A percentile compares a stretch with the other conserved stretches of the same genome.
These are phyloP conservation scores for Tricholoma matsutake DNA, from an alignment of 768 basidiomycete genomes.

Conservation along the genomic window DNA sequence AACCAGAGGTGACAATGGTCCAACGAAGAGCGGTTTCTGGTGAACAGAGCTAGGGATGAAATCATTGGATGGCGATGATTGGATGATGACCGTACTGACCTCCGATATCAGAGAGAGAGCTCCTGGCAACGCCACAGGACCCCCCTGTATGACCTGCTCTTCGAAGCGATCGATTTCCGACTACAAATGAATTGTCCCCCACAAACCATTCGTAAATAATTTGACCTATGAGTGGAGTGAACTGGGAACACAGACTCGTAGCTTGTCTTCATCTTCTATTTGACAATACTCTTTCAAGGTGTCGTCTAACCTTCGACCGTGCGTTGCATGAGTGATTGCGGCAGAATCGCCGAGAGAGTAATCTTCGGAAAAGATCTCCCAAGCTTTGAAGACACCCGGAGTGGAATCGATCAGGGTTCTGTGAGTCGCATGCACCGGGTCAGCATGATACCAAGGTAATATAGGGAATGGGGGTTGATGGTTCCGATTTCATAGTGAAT, in stretches of 20 bases:
- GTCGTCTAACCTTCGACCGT: slow-evolving; percentile 76
- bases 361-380: slow-evolving; percentile 65
- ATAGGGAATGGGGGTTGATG: background rate
- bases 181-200: slow-evolving; percentile 28
- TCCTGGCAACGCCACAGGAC: slow-evolving; percentile 66
- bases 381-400: slow-evolving; percentile 75
- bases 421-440: background rate
- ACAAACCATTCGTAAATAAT: background rate
- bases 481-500: background rate
- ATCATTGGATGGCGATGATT: background rate
- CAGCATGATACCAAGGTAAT: background rate
- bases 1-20: slow-evolving; percentile 86
- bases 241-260: slow-evolving; percentile 43
- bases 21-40: slow-evolving; percentile 41
- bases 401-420: slow-evolving; percentile 82
- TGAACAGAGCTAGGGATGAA: slow-evolving; percentile 26
- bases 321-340: slow-evolving; percentile 54
- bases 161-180: slow-evolving; percentile 77
- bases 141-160: slow-evolving; percentile 62
- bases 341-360: slow-evolving; percentile 52
- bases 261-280: slow-evolving; percentile 51
- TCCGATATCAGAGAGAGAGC: slow-evolving; percentile 51
- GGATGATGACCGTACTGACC: slow-evolving; percentile 32
- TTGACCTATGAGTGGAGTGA: background rate
- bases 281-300: slow-evolving; percentile 69